Conservation (phyloP, 306 rosid genomes). For the Medicago truncatula region MtrunA17r5.0-ANR NC_053049.1:30865501-30866000, state of each 20-base stretch:
- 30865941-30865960: neutral
- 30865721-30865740: conserved; percentile 67
- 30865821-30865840: conserved; percentile 40
- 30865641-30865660: neutral
- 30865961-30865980: too few species aligned
- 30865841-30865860: conserved; percentile 69
- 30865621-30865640: neutral
- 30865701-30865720: conserved; percentile 28
- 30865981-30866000: too few species aligned
- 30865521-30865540: neutral
- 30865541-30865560: conserved; percentile 30
- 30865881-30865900: neutral
- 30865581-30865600: neutral
- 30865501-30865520: conserved; percentile 20
- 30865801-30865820: conserved; percentile 66
- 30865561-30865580: conserved; percentile 33
- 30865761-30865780: conserved; percentile 68
- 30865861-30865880: conserved; percentile 1
- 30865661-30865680: neutral
- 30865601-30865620: conserved; percentile 17
- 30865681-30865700: conserved; percentile 10
- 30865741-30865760: conserved; percentile 66
- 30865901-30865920: neutral
- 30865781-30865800: conserved; percentile 61
- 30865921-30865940: neutral